Evolutionary conservation across 371 early-diverging fungal genomes (phyloP).

Genomic region (Nematocida major): DNA sequence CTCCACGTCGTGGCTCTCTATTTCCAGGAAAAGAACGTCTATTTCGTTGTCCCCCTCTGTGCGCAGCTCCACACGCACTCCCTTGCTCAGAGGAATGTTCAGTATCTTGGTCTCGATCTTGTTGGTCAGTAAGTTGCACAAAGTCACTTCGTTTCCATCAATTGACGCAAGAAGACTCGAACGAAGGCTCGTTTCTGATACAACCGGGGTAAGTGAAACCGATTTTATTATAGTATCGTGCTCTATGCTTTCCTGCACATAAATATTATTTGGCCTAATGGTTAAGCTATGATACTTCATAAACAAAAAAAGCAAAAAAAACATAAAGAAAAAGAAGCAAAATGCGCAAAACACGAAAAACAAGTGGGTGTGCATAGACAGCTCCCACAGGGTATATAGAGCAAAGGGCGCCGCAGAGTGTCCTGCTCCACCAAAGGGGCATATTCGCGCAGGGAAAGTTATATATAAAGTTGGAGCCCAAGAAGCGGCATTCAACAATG

Average conservation of each 20-base stretch:
- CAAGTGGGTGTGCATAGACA: too few relatives aligned
- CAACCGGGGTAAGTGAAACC: slow-evolving; percentile 38
- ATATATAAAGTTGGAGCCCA: too few relatives aligned
- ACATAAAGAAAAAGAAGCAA: slow-evolving; percentile 1
- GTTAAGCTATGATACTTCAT: slow-evolving; percentile 48
- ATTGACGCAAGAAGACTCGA: background rate
- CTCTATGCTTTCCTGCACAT: slow-evolving; percentile 38
- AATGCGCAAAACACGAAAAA: background rate
- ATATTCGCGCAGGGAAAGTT: too few relatives aligned
- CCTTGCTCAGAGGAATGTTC: slow-evolving; percentile 24
- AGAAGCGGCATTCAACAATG: too few relatives aligned
- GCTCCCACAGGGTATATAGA: too few relatives aligned
- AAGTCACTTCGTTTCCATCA: slow-evolving; percentile 4
- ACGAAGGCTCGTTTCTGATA: background rate
- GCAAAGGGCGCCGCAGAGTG: too few relatives aligned
- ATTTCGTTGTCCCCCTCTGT: slow-evolving; percentile 35
- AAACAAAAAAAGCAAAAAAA: slow-evolving; percentile 19
- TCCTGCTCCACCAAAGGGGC: too few relatives aligned
- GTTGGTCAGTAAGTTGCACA: slow-evolving; percentile 31
- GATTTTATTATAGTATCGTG: slow-evolving; percentile 36
- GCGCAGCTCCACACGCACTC: background rate
- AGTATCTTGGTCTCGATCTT: slow-evolving; percentile 33
- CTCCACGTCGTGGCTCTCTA: background rate
- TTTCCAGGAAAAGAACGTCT: slow-evolving; percentile 33
- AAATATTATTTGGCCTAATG: slow-evolving; percentile 43